Conservation (phyloP, 2,329 filamentous ascomycete species). For the Sarocladium brachiariae region DNA sequence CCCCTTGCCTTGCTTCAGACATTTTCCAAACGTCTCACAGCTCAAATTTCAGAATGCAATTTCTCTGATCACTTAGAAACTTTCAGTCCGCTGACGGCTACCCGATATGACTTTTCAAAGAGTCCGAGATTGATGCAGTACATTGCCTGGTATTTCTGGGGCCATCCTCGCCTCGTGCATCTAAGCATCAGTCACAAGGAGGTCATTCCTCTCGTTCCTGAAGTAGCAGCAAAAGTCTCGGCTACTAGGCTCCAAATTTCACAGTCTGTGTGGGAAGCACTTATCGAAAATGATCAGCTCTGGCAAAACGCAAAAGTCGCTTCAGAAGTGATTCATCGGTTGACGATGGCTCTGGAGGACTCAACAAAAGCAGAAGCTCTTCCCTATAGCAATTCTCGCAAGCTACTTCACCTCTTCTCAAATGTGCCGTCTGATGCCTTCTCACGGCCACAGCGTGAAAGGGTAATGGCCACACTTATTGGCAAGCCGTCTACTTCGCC, state of each 20-base stretch:
- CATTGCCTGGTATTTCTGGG: constrained; percentile 26
- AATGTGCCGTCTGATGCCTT: constrained; percentile 31
- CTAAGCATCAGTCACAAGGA: constrained; percentile 21
- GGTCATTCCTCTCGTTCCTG: constrained; percentile 16
- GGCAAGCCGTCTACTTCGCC: not conserved
- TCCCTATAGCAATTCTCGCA: not conserved
- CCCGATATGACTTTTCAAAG: constrained; percentile 18
- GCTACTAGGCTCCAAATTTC: not conserved
- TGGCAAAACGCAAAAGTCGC: not conserved
- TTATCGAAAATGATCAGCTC: constrained; percentile 30
- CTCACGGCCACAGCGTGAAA: constrained; percentile 36
- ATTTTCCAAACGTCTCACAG: constrained; percentile 27
- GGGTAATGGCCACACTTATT: constrained; percentile 29
- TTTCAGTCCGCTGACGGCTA: not conserved
- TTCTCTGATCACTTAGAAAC: not conserved
- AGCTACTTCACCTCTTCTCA: constrained; percentile 26
- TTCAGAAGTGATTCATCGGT: constrained; percentile 12
- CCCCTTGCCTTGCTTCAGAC: constrained; percentile 24
- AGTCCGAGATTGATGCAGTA: constrained; percentile 24
- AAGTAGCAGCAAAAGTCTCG: not conserved
- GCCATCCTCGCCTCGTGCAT: constrained; percentile 24
- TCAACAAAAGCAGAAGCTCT: constrained; percentile 10
- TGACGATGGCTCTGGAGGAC: constrained; percentile 22
- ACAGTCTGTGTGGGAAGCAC: constrained; percentile 21
- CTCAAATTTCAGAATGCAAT: constrained; percentile 17